Base-by-base conservation (phyloP, 2,329 filamentous ascomycete species). In the Hypoxylon sp. region DNA sequence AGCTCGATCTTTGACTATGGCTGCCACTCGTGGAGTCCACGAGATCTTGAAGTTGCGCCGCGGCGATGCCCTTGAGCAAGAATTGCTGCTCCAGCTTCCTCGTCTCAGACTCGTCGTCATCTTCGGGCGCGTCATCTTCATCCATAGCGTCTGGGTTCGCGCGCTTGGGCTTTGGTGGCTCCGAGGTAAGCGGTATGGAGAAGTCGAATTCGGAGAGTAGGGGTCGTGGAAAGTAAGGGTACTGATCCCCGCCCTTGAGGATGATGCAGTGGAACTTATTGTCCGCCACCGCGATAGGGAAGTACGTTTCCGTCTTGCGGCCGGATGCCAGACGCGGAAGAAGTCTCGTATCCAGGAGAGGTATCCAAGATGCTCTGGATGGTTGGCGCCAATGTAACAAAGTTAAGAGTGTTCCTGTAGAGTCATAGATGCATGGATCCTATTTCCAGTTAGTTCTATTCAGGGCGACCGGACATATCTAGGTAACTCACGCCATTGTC, bases 191-290 rank as follows among this genome's bases (percentile, higher is more conserved):
- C 0, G 96, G 96, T 16, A 99, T 87, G 45, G 90, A 88, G 77
- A 99, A 97, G 51, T 94, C 92, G 75, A 99, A 99, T 77, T 99
- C 96, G 43, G 91, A 94, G 34, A 99, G 89, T 37, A 97, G 83
- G 1, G 93, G 94, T 8, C 92, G 90, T 9, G 93, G 96, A 81
- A 95, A 98, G 81, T 96, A 97, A 0, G 95, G 94, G 75, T 97
- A 93, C 75, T 91, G 88, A 76, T 99, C 96, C 34, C 91, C 92
- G 68, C 96, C 96, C 81, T 99, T 99, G 75, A 99, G 89, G 73
- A 99, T 98, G 80, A 99, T 97, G 81, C 96, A 99, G 84, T 98
- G 95, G 79, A 99, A 99, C 75, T 91, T 95, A 74, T 91, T 87
- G 73, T 94, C 89, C 2, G 95, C 93, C 0, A 98, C 94, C 0